Evolutionary conservation across 108 stramenopile genomes (phyloP).

Genomic region (Cyclostephanos tholiformis): DNA sequence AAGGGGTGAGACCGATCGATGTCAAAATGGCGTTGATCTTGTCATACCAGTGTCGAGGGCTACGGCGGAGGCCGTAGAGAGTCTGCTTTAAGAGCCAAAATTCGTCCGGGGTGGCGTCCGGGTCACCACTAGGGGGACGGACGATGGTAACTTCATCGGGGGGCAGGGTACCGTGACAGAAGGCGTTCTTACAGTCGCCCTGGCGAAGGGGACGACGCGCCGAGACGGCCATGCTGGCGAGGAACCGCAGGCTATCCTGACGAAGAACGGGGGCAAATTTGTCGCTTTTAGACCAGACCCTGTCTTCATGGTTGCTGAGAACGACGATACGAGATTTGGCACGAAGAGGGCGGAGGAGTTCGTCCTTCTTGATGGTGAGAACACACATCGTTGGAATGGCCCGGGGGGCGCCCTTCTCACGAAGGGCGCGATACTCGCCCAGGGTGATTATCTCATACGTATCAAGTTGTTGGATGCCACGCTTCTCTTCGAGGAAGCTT

Average conservation of each 20-base stretch:
- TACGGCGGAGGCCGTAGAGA: constrained; percentile 24
- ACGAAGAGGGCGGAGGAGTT: too few relatives aligned
- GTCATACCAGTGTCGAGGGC: constrained; percentile 42
- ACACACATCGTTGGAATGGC: constrained; percentile 31
- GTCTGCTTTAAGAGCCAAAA: constrained; percentile 30
- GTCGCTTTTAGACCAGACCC: too few relatives aligned
- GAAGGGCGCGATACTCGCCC: too few relatives aligned
- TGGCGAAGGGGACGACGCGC: constrained; percentile 19
- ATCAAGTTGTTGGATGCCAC: too few relatives aligned
- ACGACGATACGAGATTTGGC: too few relatives aligned
- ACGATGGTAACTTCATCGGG: too few relatives aligned
- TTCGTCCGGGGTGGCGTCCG: neutral
- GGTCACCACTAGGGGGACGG: constrained; percentile 23
- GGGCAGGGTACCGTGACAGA: constrained; percentile 24
- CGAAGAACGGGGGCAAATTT: too few relatives aligned
- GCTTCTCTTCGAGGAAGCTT: too few relatives aligned
- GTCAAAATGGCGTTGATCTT: constrained; percentile 5
- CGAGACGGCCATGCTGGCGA: constrained; percentile 4
- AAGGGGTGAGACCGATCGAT: constrained; percentile 19
- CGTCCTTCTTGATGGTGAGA: constrained; percentile 11
- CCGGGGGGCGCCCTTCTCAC: too few relatives aligned
- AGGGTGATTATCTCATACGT: too few relatives aligned
- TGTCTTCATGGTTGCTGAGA: too few relatives aligned
- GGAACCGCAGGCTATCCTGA: constrained; percentile 5
- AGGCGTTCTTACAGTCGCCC: constrained; percentile 46